Evolutionary conservation across 495 filamentous ascomycete species (phyloP).

Genomic region (Aspergillus nanangensis): DNA sequence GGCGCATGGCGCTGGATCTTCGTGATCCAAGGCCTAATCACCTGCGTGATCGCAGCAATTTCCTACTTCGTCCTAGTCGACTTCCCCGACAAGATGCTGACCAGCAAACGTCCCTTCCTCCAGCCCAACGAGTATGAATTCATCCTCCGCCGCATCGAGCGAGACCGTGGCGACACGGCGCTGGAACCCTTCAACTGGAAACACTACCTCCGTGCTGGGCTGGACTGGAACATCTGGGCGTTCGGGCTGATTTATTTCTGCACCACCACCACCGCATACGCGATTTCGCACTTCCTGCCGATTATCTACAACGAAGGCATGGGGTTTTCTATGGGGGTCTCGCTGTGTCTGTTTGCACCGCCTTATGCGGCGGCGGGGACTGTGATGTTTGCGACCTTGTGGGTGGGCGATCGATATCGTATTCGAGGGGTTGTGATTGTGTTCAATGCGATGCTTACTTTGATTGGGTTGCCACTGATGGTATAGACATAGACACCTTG

Average conservation of each 20-base stretch:
- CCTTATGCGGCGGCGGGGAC: conserved; percentile 34
- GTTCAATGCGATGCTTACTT: conserved; percentile 37
- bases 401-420: conserved; percentile 43
- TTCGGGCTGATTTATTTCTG: conserved; percentile 42
- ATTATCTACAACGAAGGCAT: conserved; percentile 44
- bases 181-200: conserved; percentile 23
- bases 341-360: conserved; percentile 42
- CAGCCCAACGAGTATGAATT: conserved; percentile 26
- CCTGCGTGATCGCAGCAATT: conserved; percentile 18
- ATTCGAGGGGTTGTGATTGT: conserved; percentile 47
- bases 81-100: conserved; percentile 37
- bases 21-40: conserved; percentile 28
- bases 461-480: conserved; percentile 40
- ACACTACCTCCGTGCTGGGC: conserved; percentile 22
- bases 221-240: conserved; percentile 36
- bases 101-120: conserved; percentile 34
- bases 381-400: conserved; percentile 32
- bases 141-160: conserved; percentile 32
- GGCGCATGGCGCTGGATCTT: conserved; percentile 19
- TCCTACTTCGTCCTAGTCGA: conserved; percentile 43
- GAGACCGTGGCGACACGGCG: conserved; percentile 29
- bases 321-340: conserved; percentile 38
- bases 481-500: no score
- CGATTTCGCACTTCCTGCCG: conserved; percentile 48
- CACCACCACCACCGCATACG: conserved; percentile 42